These are phyloP conservation scores for Phaseolus coccineus DNA, from an alignment of 331 rosid species.

Conservation along the genomic window DNA sequence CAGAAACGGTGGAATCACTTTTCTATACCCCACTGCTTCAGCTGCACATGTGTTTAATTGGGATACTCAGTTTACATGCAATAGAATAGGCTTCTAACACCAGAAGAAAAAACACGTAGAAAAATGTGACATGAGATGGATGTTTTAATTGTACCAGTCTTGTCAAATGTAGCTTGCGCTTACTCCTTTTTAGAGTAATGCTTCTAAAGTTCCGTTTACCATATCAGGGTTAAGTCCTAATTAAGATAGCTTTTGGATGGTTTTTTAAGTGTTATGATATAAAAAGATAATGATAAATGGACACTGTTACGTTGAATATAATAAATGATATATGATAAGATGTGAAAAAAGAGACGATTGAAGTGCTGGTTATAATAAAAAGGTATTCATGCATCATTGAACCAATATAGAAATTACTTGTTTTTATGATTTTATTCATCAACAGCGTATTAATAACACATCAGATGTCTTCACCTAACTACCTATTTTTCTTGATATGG, in stretches of 20 bases:
- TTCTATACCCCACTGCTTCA: conserved; percentile 65
- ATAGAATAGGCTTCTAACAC: neutral
- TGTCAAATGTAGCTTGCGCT: neutral
- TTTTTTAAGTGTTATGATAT: neutral
- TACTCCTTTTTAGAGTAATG: neutral
- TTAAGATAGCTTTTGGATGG: neutral
- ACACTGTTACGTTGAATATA: neutral
- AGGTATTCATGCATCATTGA: neutral
- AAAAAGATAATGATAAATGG: neutral
- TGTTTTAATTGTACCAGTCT: neutral
- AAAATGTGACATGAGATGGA: neutral
- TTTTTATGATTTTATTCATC: neutral
- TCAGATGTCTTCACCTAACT: neutral
- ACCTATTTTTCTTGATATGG: neutral
- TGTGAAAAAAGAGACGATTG: no score
- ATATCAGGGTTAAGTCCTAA: neutral
- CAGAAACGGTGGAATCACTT: conserved; percentile 68
- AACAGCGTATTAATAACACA: neutral
- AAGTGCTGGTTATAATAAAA: no score
- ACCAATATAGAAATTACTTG: neutral
- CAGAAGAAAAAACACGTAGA: neutral
- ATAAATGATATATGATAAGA: no score
- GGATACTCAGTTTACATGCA: neutral
- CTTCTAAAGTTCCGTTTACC: neutral
- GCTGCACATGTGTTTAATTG: conserved; percentile 50